These are phyloP conservation scores for Apiospora hydei DNA, from an alignment of 2,329 filamentous ascomycete genomes.

Conservation along the genomic window DNA sequence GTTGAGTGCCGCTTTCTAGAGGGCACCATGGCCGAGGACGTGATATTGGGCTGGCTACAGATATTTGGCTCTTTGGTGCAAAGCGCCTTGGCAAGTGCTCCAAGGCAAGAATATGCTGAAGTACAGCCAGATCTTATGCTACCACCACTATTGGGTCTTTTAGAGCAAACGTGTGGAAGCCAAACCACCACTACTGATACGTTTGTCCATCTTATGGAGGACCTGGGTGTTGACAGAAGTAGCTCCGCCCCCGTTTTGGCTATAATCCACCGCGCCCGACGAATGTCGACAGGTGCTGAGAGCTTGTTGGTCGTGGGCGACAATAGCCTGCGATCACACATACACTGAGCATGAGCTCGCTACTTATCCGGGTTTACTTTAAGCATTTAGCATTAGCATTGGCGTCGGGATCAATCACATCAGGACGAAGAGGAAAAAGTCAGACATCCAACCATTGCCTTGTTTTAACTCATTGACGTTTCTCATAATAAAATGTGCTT, in stretches of 20 bases:
- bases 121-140: background rate
- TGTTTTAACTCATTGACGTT: background rate
- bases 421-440: background rate
- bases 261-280: background rate
- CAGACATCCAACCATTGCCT: background rate
- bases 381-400: background rate
- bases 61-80: slow-evolving; percentile 44
- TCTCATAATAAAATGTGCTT: background rate
- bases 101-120: background rate
- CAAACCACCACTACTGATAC: background rate
- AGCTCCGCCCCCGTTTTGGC: slow-evolving; percentile 8
- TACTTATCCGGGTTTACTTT: background rate
- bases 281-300: background rate
- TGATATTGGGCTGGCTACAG: slow-evolving; percentile 45
- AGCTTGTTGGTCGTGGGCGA: background rate
- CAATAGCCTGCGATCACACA: background rate
- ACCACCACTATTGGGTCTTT: background rate
- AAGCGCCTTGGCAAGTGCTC: slow-evolving; percentile 31
- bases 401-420: background rate
- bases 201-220: slow-evolving; percentile 25
- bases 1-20: slow-evolving; percentile 51
- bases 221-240: slow-evolving; percentile 16
- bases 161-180: background rate
- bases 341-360: background rate
- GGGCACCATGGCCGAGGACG: slow-evolving; percentile 39